A percentile compares a stretch with the other conserved stretches of the same genome.
Evolutionary conservation across 2,329 filamentous ascomycete genomes (phyloP).

Genomic region (Arachnomyces sp.): DNA sequence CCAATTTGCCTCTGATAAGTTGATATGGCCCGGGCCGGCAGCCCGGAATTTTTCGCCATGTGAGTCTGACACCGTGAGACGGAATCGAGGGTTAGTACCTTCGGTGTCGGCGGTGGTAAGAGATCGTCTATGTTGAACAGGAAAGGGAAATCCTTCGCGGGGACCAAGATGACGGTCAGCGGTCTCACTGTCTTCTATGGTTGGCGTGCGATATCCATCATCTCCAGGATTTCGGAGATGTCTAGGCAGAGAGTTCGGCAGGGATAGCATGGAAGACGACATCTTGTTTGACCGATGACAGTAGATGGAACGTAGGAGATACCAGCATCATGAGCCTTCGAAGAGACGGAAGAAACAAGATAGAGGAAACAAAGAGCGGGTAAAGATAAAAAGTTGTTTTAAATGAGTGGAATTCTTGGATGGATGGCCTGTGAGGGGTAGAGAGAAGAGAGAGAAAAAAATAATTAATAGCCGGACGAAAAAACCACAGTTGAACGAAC

Average conservation of each 20-base stretch:
- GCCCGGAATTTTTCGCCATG: neutral
- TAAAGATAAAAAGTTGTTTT: too few species aligned
- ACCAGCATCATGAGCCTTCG: too few species aligned
- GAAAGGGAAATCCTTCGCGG: conserved; percentile 7
- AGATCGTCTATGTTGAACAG: conserved; percentile 6
- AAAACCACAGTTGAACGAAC: too few species aligned
- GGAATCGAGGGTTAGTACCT: neutral
- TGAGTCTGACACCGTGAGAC: neutral
- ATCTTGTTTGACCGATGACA: too few species aligned
- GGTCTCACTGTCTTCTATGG: conserved; percentile 35
- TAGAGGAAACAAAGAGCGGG: too few species aligned
- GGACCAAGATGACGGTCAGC: conserved; percentile 10
- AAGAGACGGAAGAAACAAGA: too few species aligned
- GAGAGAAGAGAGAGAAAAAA: too few species aligned
- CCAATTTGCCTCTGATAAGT: conserved; percentile 7
- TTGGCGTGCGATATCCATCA: conserved; percentile 39
- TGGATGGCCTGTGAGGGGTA: too few species aligned
- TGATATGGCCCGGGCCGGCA: neutral
- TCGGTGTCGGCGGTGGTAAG: conserved; percentile 1
- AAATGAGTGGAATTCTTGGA: too few species aligned
- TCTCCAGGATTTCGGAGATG: conserved; percentile 32
- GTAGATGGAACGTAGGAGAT: too few species aligned
- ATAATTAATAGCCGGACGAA: too few species aligned
- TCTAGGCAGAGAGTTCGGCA: conserved; percentile 15
- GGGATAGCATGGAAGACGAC: too few species aligned